Conservation (phyloP, 257 asterid species). For the Anisodus acutangulus region DNA sequence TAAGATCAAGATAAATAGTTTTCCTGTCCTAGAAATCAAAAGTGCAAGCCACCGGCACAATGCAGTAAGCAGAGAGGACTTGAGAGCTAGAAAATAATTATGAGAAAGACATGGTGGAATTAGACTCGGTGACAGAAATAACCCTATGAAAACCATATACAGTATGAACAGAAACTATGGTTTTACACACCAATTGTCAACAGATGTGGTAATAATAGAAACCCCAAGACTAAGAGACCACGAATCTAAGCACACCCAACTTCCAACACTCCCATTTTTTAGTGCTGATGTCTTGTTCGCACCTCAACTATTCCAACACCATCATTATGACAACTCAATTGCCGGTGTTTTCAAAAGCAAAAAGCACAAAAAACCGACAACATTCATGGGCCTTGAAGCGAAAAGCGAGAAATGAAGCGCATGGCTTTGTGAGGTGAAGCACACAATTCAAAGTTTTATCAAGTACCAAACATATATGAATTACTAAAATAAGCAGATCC, state of each 20-base stretch:
- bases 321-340: not conserved
- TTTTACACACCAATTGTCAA: not conserved
- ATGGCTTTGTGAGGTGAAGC: not conserved
- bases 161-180: not conserved
- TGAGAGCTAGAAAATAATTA: not conserved
- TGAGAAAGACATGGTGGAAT: slow-evolving; percentile 9
- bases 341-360: not conserved
- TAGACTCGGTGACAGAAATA: not conserved
- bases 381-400: not conserved
- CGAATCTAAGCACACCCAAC: not conserved
- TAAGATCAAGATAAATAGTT: slow-evolving; percentile 13
- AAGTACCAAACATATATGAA: not conserved
- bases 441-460: not conserved
- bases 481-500: not conserved
- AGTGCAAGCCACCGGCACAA: not conserved
- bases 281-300: not conserved
- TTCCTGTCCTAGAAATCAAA: not conserved
- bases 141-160: not conserved
- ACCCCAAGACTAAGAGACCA: not conserved
- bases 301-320: slow-evolving; percentile 6
- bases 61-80: not conserved
- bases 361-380: not conserved
- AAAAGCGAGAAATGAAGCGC: not conserved
- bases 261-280: not conserved
- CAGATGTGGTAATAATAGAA: not conserved